Conservation (phyloP, 163 green algal species). For the Scenedesmus sp. region DNA sequence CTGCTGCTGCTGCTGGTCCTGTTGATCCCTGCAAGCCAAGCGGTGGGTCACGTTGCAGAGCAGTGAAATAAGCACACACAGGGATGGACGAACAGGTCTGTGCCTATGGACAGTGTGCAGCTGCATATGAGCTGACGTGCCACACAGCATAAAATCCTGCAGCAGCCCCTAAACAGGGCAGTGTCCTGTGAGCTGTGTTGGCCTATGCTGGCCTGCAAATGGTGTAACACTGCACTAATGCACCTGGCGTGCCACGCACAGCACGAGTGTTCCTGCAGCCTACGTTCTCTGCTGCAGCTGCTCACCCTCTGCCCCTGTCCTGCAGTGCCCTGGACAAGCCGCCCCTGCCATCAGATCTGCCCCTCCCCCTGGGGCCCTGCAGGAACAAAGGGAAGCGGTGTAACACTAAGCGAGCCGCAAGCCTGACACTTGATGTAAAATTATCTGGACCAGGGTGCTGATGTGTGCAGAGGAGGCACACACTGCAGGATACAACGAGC, state of each 20-base stretch:
- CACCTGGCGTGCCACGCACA: background rate
- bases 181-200: background rate
- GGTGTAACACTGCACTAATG: background rate
- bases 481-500: background rate
- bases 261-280: background rate
- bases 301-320: background rate
- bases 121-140: background rate
- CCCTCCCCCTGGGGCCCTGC: slow-evolving; percentile 18
- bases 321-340: slow-evolving; percentile 29
- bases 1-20: slow-evolving; percentile 28
- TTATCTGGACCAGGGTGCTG: too few species aligned
- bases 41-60: too few species aligned
- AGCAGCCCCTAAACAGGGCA: background rate
- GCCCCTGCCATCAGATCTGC: slow-evolving; percentile 8
- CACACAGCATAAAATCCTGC: background rate
- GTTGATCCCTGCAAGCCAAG: background rate
- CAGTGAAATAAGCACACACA: background rate
- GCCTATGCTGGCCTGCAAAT: background rate
- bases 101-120: background rate
- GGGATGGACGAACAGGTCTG: background rate
- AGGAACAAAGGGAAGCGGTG: background rate
- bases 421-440: too few species aligned
- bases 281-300: background rate
- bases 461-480: too few species aligned
- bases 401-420: background rate